Evolutionary conservation across 1,139 yeast genomes (phyloP).

Genomic region (Protomyces gravidus): DNA sequence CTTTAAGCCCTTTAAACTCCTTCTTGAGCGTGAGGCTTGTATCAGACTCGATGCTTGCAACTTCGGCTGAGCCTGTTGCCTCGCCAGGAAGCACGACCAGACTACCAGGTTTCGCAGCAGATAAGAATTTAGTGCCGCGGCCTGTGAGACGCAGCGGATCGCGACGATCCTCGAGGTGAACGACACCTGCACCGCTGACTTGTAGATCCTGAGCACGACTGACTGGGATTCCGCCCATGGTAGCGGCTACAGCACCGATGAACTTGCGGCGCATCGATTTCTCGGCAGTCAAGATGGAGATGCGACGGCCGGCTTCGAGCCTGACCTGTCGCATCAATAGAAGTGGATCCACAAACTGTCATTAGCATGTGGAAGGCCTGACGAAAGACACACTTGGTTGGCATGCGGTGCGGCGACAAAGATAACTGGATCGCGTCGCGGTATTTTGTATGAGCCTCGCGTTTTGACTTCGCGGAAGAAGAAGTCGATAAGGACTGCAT

Average conservation of each 20-base stretch:
- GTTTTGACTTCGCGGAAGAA: constrained; percentile 88
- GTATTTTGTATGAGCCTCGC: constrained; percentile 85
- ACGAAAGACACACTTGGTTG: constrained; percentile 56
- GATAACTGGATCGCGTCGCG: constrained; percentile 77
- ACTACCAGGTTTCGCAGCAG: constrained; percentile 64
- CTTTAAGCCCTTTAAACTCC: constrained; percentile 59
- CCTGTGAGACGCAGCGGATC: constrained; percentile 56
- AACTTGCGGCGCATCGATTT: constrained; percentile 63
- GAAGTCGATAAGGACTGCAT: constrained; percentile 46
- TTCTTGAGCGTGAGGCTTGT: constrained; percentile 65
- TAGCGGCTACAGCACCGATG: constrained; percentile 70
- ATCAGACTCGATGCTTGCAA: constrained; percentile 66
- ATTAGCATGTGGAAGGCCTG: not conserved
- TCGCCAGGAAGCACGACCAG: constrained; percentile 73
- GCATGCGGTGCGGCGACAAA: constrained; percentile 98
- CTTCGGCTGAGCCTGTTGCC: constrained; percentile 65
- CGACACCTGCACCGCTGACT: constrained; percentile 56
- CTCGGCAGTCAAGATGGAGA: constrained; percentile 84
- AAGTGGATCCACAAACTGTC: constrained; percentile 77
- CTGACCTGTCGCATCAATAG: constrained; percentile 77
- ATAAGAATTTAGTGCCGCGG: constrained; percentile 60
- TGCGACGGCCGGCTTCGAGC: constrained; percentile 63
- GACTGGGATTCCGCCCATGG: constrained; percentile 70
- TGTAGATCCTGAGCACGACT: constrained; percentile 85
- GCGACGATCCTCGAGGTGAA: constrained; percentile 49